Base-by-base conservation (phyloP, 2,329 filamentous ascomycete species). In the Sarocladium brachiariae region DNA sequence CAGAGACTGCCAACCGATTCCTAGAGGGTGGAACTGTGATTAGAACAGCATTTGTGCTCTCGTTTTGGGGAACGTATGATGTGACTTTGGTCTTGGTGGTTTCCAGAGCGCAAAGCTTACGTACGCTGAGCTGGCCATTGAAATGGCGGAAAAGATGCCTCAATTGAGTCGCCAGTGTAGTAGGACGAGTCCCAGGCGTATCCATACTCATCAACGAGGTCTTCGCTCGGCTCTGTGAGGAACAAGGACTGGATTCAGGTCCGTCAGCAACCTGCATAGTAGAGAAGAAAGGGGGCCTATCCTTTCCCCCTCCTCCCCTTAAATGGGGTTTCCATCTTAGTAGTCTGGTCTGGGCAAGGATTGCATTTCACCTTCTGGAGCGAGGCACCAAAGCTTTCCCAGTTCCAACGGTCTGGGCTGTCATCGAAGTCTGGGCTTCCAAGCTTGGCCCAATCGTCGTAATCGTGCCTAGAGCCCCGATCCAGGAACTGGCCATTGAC, bases 401-500 rank as follows among this genome's bases (percentile, higher is more conserved):
- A 70, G 39, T 64, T 59, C 68, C 68, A 70, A 3, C 58, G 59
- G 23, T 13, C 13, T 13, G 7, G 7, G 13, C 27, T 7, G 27
- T 30, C 27, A 30, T 30, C 27, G 13, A 30, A 54, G 21, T 59
- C 52, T 19, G 50, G 54, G 34, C 63, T 64, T 0, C 61, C 63
- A 16, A 66, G 56, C 1, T 54, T 54, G 27, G 58, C 59, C 67
- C 66, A 70, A 18, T 64, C 62, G 49, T 70, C 61, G 47, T 65
- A 65, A 55, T 70, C 67, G 51, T 57, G 57, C 13, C 60, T 61
- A 2, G 64, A 63, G 2, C 61, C 62, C 14, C 67, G 62, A 52
- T 70, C 66, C 49, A 69, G 65, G 57, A 68, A 64, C 61, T 65
- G 63, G 6, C 66, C 67, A 49, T 70, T 70, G 47, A 66, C 55